Conservation (phyloP, 306 rosid genomes). For the Cucumis hystrix region DNA sequence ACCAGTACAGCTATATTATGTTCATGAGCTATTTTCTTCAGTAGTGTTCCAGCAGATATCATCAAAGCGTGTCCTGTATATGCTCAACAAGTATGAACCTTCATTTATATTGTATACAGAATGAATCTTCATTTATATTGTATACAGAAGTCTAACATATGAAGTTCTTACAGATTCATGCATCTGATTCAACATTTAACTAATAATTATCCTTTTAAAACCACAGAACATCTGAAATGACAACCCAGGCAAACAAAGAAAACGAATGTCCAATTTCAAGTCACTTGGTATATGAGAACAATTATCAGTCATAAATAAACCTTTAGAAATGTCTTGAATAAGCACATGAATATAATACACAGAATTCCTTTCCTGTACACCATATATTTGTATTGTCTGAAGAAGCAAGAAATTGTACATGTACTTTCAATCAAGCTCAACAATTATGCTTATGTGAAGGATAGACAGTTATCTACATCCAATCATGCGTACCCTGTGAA, state of each 20-base stretch:
- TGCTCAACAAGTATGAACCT: conserved; percentile 15
- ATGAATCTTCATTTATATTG: conserved; percentile 10
- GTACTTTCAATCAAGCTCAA: not conserved
- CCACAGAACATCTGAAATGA: not conserved
- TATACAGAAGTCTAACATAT: not conserved
- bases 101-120: conserved; percentile 3
- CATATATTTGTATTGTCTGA: not conserved
- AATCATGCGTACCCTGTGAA: conserved; percentile 59
- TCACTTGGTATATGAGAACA: not conserved
- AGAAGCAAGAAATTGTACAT: not conserved
- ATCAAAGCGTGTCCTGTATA: conserved; percentile 69
- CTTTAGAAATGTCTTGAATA: not conserved
- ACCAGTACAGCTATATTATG: conserved; percentile 68
- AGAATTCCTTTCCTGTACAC: not conserved
- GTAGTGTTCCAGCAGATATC: conserved; percentile 68
- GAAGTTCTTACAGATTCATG: not conserved
- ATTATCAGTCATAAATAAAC: not conserved
- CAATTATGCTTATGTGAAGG: not conserved
- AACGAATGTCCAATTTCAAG: not conserved
- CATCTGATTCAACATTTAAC: not conserved
- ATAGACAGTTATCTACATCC: not conserved
- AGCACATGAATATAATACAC: not conserved
- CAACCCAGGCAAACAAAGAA: not conserved
- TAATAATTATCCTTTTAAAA: not conserved
- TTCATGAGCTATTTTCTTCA: conserved; percentile 76